Base-by-base conservation (phyloP, 139 green algal genomes). In the Coelastrella sp. region DNA sequence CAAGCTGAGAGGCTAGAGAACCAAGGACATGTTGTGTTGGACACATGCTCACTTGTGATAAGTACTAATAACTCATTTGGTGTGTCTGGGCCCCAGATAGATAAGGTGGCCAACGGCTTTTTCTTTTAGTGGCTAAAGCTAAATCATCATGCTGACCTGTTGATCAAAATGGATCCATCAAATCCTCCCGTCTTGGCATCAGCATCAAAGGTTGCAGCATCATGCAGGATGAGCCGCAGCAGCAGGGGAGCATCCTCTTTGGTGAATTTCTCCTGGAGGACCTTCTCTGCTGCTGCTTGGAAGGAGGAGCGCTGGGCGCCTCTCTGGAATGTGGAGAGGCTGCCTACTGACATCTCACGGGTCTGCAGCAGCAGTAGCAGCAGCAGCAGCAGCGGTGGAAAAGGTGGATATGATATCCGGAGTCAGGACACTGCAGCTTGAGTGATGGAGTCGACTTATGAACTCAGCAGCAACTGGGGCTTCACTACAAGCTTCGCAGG, bases 151-250 rank as follows among this genome's bases (percentile, higher is more conserved):
- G 8, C 80, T 14, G 19, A 84, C 85, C 73, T 90, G 93, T 92
- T 90, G 20, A 95, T 83, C 6, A 96, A 81, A 56, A 98, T 95
- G 68, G 95, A 97, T 11, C 96, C 96, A 76, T 98, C 94, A 12
- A 96, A 73, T 56, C 96, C 96, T 63, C 96, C 96, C 0, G 93
- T 97, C 81, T 95, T 94, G 72, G 93, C 96, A 3, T 66, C 91
- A 4, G 90, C 60, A 84, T 98, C 95, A 85, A 96, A 98, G 0
- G 94, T 97, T 10, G 75, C 93, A 6, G 96, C 96, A 84, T 98
- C 96, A 65, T 95, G 84, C 8, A 98, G 75, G 63, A 97, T 91
- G 65, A 97, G 92, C 8, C 93, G 90, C 88, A 97, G 72, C 22
- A 87, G 90, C 0, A n/a, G 70, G 7, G 91, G 27, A 0, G 93